A percentile compares a stretch with the other conserved stretches of the same genome.
These are phyloP conservation scores for Hypoxylon sp. DNA, from an alignment of 2,329 filamentous ascomycete genomes.

Conservation along the genomic window DNA sequence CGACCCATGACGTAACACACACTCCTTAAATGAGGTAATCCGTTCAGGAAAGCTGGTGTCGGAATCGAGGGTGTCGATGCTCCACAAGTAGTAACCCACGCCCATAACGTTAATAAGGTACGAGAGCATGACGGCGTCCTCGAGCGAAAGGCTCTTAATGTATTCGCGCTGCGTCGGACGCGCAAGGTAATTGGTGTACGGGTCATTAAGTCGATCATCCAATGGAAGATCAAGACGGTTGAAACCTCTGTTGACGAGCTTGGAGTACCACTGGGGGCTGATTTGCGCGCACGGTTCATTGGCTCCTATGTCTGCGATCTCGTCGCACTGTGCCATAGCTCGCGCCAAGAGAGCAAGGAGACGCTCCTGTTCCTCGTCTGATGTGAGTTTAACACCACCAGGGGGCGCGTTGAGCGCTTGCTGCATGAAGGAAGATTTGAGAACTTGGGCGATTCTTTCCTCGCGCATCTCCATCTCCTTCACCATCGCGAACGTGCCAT, in stretches of 20 bases:
- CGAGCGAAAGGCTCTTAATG: constrained; percentile 32
- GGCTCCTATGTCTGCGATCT: constrained; percentile 43
- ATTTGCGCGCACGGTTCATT: constrained; percentile 14
- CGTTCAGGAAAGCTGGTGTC: constrained; percentile 28
- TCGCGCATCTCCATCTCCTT: constrained; percentile 40
- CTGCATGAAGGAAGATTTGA: constrained; percentile 21
- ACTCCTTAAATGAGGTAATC: constrained; percentile 40
- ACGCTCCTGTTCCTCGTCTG: constrained; percentile 13
- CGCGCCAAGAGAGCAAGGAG: constrained; percentile 27
- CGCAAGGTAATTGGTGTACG: constrained; percentile 26
- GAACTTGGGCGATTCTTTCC: constrained; percentile 25
- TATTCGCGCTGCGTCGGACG: constrained; percentile 38
- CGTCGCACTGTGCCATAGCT: constrained; percentile 40
- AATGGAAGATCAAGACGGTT: background rate
- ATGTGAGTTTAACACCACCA: constrained; percentile 21
- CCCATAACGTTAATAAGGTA: constrained; percentile 29
- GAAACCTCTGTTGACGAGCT: constrained; percentile 9
- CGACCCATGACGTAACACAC: constrained; percentile 42
- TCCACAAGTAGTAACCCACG: background rate
- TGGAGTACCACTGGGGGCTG: constrained; percentile 4
- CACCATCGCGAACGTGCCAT: constrained; percentile 32
- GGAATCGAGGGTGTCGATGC: background rate
- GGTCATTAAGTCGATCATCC: constrained; percentile 21
- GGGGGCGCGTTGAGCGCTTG: constrained; percentile 19
- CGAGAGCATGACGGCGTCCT: constrained; percentile 36